phyloP scores from a whole-genome alignment of 805 yeast species.

The Candida takata region DNA sequence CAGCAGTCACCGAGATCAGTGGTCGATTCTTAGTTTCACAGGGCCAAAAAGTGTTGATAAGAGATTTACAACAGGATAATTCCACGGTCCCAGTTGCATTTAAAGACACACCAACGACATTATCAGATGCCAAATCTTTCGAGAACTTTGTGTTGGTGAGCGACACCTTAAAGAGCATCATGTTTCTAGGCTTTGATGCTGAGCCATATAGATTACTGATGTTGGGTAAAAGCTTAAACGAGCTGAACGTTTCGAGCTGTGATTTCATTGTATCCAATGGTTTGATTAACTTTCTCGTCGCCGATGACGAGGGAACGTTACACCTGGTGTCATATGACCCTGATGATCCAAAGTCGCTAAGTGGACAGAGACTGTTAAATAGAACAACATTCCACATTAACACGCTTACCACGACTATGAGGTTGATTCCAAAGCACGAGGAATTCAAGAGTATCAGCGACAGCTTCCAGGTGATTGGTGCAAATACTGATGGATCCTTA shows the following conservation, averaged over 20 bases:
- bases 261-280: slow-evolving; percentile 73
- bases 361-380: slow-evolving; percentile 70
- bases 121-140: slow-evolving; percentile 72
- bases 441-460: slow-evolving; percentile 25
- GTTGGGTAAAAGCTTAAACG: slow-evolving; percentile 66
- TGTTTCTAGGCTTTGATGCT: slow-evolving; percentile 86
- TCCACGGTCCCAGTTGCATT: slow-evolving; percentile 91
- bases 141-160: slow-evolving; percentile 79
- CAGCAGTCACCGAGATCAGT: slow-evolving; percentile 68
- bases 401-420: slow-evolving; percentile 49
- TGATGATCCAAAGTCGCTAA: slow-evolving; percentile 74
- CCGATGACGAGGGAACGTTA: slow-evolving; percentile 60
- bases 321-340: slow-evolving; percentile 86
- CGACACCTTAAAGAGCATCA: slow-evolving; percentile 69
- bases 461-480: slow-evolving; percentile 60
- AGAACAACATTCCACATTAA: slow-evolving; percentile 68
- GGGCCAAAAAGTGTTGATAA: slow-evolving; percentile 70
- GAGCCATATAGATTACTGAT: slow-evolving; percentile 86
- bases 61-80: slow-evolving; percentile 82
- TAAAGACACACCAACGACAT: slow-evolving; percentile 74
- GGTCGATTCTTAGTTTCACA: slow-evolving; percentile 82
- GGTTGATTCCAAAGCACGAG: slow-evolving; percentile 31
- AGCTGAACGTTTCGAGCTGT: slow-evolving; percentile 58
- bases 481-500: slow-evolving; percentile 73
- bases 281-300: slow-evolving; percentile 56